These are phyloP conservation scores for Podospora bellae-mahoneyi DNA, from an alignment of 495 filamentous ascomycete genomes.

Conservation along the genomic window DNA sequence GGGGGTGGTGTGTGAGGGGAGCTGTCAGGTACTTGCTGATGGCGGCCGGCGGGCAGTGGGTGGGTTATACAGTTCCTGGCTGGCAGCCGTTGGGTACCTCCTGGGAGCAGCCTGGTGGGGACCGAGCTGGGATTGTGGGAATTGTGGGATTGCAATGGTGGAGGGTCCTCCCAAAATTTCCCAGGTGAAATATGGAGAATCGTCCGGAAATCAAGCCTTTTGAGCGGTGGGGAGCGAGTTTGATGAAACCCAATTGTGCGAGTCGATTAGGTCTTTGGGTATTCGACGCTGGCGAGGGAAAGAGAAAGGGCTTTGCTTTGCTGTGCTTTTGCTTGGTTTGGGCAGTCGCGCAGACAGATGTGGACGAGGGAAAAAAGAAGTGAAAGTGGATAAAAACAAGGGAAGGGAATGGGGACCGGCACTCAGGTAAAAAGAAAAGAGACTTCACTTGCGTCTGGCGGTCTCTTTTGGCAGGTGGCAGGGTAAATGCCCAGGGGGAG, in stretches of 20 bases:
- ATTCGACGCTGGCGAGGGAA: too few species aligned
- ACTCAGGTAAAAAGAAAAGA: slow-evolving; percentile 18
- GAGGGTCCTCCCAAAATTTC: slow-evolving; percentile 11
- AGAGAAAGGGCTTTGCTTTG: too few species aligned
- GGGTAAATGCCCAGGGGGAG: neutral
- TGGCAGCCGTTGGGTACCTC: slow-evolving; percentile 26
- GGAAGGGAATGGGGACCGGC: slow-evolving; percentile 17
- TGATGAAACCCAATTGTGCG: slow-evolving; percentile 12
- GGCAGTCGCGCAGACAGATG: slow-evolving; percentile 13
- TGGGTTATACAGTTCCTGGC: slow-evolving; percentile 22
- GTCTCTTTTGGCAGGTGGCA: slow-evolving; percentile 25
- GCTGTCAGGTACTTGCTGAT: slow-evolving; percentile 34
- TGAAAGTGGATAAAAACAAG: slow-evolving; percentile 30
- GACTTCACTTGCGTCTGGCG: slow-evolving; percentile 1
- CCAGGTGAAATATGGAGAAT: slow-evolving; percentile 7
- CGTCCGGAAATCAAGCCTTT: slow-evolving; percentile 12
- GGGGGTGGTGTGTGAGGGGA: slow-evolving; percentile 13
- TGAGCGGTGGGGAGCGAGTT: slow-evolving; percentile 7
- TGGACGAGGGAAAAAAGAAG: slow-evolving; percentile 18
- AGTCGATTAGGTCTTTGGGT: slow-evolving; percentile 1
- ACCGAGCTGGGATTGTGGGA: slow-evolving; percentile 14
- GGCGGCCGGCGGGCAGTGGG: slow-evolving; percentile 28
- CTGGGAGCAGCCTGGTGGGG: slow-evolving; percentile 14
- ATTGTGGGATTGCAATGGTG: slow-evolving; percentile 21
- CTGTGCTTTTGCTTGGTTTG: neutral